Evolutionary conservation across 495 filamentous ascomycete species (phyloP).

Genomic region (Beverwykella pulmonaria): DNA sequence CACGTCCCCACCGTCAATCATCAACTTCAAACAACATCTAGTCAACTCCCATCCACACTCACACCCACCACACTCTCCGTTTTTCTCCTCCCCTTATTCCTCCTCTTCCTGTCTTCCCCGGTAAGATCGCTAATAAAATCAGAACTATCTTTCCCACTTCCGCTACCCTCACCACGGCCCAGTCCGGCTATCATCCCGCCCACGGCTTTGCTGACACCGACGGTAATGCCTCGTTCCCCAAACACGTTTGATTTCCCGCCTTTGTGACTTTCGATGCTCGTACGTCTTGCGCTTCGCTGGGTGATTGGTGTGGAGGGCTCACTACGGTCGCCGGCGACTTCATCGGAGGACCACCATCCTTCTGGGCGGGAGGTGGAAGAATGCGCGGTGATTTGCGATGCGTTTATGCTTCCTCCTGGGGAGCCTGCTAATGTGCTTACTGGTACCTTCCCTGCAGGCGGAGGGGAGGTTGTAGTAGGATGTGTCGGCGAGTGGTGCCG

Average conservation of each 20-base stretch:
- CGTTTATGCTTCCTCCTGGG: slow-evolving; percentile 5
- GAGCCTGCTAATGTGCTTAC: slow-evolving; percentile 6
- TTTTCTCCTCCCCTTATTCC: slow-evolving; percentile 4
- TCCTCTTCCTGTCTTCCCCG: slow-evolving; percentile 6
- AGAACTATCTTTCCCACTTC: slow-evolving; percentile 6
- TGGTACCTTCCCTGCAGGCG: slow-evolving; percentile 5
- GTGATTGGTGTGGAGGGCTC: slow-evolving; percentile 13
- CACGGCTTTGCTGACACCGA: slow-evolving; percentile 23
- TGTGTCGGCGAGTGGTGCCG: slow-evolving; percentile 20
- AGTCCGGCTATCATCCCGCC: slow-evolving; percentile 16
- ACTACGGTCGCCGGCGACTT: slow-evolving; percentile 28
- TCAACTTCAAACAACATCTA: neutral
- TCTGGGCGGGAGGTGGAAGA: slow-evolving; percentile 32
- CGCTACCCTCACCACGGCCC: slow-evolving; percentile 17
- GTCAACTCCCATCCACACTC: slow-evolving; percentile 9
- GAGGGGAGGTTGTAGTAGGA: slow-evolving; percentile 7
- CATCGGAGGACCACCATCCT: slow-evolving; percentile 39
- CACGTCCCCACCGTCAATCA: neutral
- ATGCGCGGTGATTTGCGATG: slow-evolving; percentile 24
- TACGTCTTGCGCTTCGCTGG: slow-evolving; percentile 4
- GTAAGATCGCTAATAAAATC: neutral
- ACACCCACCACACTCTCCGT: neutral
- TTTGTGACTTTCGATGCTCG: slow-evolving; percentile 22
- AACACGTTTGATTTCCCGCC: slow-evolving; percentile 17
- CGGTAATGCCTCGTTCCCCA: slow-evolving; percentile 16